Conservation (phyloP, 495 filamentous ascomycete genomes). For the Trypethelium eluteriae region DNA sequence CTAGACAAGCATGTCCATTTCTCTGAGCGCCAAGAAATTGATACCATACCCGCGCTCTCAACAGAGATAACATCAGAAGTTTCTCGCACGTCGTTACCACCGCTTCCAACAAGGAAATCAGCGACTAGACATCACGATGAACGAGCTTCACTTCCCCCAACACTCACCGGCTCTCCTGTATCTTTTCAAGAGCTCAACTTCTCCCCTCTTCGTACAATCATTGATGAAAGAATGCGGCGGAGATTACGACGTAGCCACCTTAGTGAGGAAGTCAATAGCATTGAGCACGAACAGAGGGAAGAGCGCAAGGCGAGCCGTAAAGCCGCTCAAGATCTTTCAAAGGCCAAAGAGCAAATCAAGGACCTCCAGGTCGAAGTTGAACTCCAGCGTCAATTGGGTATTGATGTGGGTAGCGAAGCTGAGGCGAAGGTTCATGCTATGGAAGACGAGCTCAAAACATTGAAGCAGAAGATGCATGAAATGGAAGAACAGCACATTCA, state of each 20-base stretch:
- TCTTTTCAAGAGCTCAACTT: conserved; percentile 48
- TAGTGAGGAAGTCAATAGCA: conserved; percentile 65
- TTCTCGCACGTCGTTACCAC: not conserved
- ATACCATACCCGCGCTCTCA: not conserved
- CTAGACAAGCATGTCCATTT: conserved; percentile 2
- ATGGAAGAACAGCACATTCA: conserved; percentile 14
- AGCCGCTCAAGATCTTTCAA: conserved; percentile 3
- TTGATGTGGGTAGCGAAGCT: conserved; percentile 25
- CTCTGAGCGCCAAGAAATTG: not conserved
- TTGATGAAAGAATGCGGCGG: conserved; percentile 64
- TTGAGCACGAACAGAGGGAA: conserved; percentile 34
- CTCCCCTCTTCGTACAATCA: conserved; percentile 57
- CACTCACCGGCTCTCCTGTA: conserved; percentile 21
- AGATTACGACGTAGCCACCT: conserved; percentile 62
- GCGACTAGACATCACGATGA: not conserved
- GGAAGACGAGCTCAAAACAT: conserved; percentile 17
- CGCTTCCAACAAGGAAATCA: not conserved
- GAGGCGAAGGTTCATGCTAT: conserved; percentile 13
- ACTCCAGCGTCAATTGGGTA: conserved; percentile 26
- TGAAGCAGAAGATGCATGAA: conserved; percentile 25
- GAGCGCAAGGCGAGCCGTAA: not conserved
- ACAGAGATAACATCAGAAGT: not conserved
- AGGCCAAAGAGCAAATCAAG: conserved; percentile 26
- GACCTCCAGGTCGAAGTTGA: conserved; percentile 28
- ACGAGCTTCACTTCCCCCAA: conserved; percentile 24